Evolutionary conservation across 176 grass and related monocot species (phyloP).

Genomic region (Melocanna baccifera): DNA sequence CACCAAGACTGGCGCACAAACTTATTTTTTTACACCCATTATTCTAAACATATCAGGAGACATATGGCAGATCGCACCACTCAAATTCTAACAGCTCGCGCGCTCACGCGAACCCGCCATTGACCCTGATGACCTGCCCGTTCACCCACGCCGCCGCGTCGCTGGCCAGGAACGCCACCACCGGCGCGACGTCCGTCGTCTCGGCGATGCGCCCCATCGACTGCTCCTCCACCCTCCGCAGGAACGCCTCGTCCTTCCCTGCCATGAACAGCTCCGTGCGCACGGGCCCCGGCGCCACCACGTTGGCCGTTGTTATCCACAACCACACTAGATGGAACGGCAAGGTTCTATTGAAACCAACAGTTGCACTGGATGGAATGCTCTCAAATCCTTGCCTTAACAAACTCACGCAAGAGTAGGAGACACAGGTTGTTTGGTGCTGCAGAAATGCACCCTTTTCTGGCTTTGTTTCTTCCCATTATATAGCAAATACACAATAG

Average conservation of each 20-base stretch:
- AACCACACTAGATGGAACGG: too few species aligned
- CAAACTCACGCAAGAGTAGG: too few species aligned
- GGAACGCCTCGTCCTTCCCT: conserved; percentile 54
- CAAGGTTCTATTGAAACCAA: too few species aligned
- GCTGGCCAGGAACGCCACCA: conserved; percentile 52
- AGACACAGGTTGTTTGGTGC: too few species aligned
- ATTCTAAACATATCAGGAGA: not conserved
- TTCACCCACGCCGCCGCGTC: conserved; percentile 51
- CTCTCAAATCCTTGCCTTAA: too few species aligned
- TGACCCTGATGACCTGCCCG: conserved; percentile 58
- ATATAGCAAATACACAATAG: too few species aligned
- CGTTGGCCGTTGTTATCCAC: conserved; percentile 69
- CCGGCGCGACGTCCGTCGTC: conserved; percentile 50
- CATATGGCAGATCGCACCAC: not conserved
- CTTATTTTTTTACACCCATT: not conserved
- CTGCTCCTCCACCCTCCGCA: conserved; percentile 13
- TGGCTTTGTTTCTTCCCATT: too few species aligned
- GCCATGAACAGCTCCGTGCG: conserved; percentile 54
- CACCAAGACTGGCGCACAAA: not conserved
- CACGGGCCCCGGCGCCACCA: conserved; percentile 61
- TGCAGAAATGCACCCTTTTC: too few species aligned
- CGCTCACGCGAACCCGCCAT: conserved; percentile 50
- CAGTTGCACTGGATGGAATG: too few species aligned
- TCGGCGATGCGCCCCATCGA: conserved; percentile 48
- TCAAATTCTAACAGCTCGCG: not conserved